A percentile compares a stretch with the other conserved stretches of the same genome.
Evolutionary conservation across 2,329 filamentous ascomycete genomes (phyloP).

Genomic region (Harringtonia aguacate): DNA sequence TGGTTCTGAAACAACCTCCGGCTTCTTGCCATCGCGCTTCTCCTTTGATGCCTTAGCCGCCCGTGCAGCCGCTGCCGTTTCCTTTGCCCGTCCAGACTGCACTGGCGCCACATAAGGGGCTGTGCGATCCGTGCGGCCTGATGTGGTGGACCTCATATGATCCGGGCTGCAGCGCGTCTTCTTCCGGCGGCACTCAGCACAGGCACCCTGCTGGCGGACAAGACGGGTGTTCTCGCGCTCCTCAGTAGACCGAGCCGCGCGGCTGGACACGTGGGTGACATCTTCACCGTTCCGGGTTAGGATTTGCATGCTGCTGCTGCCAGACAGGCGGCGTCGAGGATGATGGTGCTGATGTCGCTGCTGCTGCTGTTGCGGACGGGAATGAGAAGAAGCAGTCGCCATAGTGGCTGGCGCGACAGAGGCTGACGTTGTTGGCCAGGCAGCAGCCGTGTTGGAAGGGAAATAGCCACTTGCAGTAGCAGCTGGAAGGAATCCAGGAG

Average conservation of each 20-base stretch:
- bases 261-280: conserved; percentile 50
- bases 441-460: not conserved
- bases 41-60: conserved; percentile 5
- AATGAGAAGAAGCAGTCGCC: not conserved
- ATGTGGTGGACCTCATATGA: conserved; percentile 27
- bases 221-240: conserved; percentile 56
- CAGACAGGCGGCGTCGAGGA: not conserved
- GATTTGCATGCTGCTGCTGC: conserved; percentile 44
- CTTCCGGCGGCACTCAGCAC: conserved; percentile 49
- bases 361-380: not conserved
- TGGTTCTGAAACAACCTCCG: conserved; percentile 1
- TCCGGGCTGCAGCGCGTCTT: conserved; percentile 53
- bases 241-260: conserved; percentile 56
- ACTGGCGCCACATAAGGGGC: conserved; percentile 5
- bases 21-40: conserved; percentile 9
- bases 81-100: conserved; percentile 8
- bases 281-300: conserved; percentile 53
- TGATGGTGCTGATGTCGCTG: not conserved
- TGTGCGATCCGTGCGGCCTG: conserved; percentile 1
- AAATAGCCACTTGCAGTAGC: not conserved
- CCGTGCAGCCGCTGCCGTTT: conserved; percentile 1
- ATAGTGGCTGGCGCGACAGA: conserved; percentile 4
- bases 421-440: conserved; percentile 7
- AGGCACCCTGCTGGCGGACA: conserved; percentile 59
- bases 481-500: conserved; percentile 3